Evolutionary conservation across 176 grass and related monocot genomes (phyloP), one percentile per base, ranked within the genome.

Genomic region (Carex myosuroides): DNA sequence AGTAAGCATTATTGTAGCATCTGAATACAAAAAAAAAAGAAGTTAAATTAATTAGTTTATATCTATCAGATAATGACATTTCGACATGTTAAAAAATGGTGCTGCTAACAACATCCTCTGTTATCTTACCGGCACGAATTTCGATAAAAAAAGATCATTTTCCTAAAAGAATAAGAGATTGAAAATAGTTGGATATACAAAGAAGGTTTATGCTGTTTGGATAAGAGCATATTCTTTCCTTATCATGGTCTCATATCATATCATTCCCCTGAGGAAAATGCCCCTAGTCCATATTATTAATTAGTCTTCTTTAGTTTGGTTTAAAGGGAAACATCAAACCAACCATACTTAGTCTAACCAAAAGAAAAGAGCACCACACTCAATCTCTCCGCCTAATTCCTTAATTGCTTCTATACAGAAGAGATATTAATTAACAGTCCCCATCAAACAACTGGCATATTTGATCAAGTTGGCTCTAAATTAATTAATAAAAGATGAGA

Each of bases 1-100:
- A 99, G 88, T 99, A 99, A n/a, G 97, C 93, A 78, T 99, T 99
- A 90, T 99, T 99, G 85, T 95, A 96, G 70, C 90, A 94, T 96
- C 93, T 99, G 83, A 64, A 86, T 0, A 75, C 18, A 1, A 17
- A 13, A 11, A 48, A n/a, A n/a, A n/a, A n/a, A n/a, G n/a, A n/a
- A n/a, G n/a, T n/a, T n/a, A n/a, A 39, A 12, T 21, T 29, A 46
- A n/a, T 74, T 39, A 46, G 55, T 29, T 60, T 82, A 16, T 54
- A 8, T 62, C 32, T 64, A 60, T 18, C 24, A 70, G n/a, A 64
- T 7, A 30, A 22, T 37, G 11, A 35, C 33, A 35, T 4, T 52
- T 48, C 26, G 13, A 65, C 29, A 88, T 68, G 78, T 70, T 88
- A 75, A 81, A 52, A 78, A 63, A 61, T 8, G n/a, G 16, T 3